A percentile compares a stretch with the other conserved stretches of the same genome.
phyloP scores from a whole-genome alignment of 2,329 filamentous ascomycete genomes.

The Nemania diffusa region DNA sequence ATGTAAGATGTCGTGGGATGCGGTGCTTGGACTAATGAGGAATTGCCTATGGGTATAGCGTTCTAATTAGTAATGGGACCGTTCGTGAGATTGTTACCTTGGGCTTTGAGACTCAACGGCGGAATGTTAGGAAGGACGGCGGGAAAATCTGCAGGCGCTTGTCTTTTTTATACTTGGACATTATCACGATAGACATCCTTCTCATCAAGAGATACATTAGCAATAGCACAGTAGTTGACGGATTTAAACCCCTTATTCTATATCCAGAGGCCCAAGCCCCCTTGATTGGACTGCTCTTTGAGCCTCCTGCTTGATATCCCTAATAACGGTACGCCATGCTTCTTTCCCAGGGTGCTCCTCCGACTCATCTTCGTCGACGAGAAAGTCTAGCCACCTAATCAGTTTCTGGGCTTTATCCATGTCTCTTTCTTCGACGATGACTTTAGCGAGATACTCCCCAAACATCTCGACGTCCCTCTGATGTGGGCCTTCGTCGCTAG shows the following conservation, averaged over 20 bases:
- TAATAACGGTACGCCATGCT: constrained; percentile 60
- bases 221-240: not conserved
- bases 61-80: not conserved
- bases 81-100: not conserved
- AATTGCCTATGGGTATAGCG: not conserved
- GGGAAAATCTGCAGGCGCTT: not conserved
- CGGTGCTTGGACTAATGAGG: not conserved
- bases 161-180: constrained; percentile 6
- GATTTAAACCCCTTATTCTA: constrained; percentile 44
- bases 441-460: constrained; percentile 74
- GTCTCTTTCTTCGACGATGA: constrained; percentile 80
- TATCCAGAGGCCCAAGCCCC: constrained; percentile 66
- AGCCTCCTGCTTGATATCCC: constrained; percentile 60
- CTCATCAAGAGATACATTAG: constrained; percentile 8
- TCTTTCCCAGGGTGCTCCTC: constrained; percentile 50
- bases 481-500: constrained; percentile 79
- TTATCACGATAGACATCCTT: constrained; percentile 22
- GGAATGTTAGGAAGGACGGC: not conserved
- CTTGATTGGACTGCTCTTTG: constrained; percentile 66
- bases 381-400: constrained; percentile 72
- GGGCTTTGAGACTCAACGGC: not conserved
- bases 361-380: constrained; percentile 61
- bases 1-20: not conserved
- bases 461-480: constrained; percentile 80
- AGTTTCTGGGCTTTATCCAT: constrained; percentile 78